Base-by-base conservation (phyloP, 2,329 filamentous ascomycete genomes). In the Neocucurbitaria cava region DNA sequence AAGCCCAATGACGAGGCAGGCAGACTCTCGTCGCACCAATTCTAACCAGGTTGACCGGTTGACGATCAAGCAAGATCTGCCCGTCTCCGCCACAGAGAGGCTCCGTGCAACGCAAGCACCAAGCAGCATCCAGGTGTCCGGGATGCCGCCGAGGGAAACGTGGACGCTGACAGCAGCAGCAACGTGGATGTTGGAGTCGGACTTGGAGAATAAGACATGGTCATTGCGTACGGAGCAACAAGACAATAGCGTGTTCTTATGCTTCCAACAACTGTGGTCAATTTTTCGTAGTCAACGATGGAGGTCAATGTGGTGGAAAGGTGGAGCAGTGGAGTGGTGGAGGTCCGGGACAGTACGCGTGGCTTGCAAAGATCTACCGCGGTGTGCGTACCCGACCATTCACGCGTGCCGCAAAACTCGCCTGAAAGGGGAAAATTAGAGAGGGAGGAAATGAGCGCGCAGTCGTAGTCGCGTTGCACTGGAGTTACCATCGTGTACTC, bases 351-450 rank as follows among this genome's bases (percentile, higher is more conserved):
- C 23, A 43, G 41, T 30, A 58, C 55, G 55, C 55, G 55, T 58
- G 55, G 55, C 55, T 54, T 51, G 46, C 47, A 46, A 47, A 31
- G 54, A 55, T 48, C 46, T 42, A 55, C 46, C 41, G 41, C 13
- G 17, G 21, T n/a, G 36, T 23, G 21, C 31, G 36, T 35, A 49
- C 47, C 33, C 51, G 46, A 54, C 55, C 47, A 47, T 35, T 40
- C 43, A 47, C 30, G 51, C 46, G 40, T 46, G 54, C 46, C 51
- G 54, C 54, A 47, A 40, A 39, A 40, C 41, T 43, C 45, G 26
- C 41, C 45, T 33, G 21, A 45, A 40, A 35, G 49, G 52, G 52
- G n/a, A 55, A 38, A 28, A 40, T 39, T 17, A 43, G 17, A 33
- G 48, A 52, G 43, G 41, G 38, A 50, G 50, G 54, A 56, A 46